These are phyloP conservation scores for Davidsoniella virescens DNA, from an alignment of 2,329 filamentous ascomycete genomes.

Conservation along the genomic window DNA sequence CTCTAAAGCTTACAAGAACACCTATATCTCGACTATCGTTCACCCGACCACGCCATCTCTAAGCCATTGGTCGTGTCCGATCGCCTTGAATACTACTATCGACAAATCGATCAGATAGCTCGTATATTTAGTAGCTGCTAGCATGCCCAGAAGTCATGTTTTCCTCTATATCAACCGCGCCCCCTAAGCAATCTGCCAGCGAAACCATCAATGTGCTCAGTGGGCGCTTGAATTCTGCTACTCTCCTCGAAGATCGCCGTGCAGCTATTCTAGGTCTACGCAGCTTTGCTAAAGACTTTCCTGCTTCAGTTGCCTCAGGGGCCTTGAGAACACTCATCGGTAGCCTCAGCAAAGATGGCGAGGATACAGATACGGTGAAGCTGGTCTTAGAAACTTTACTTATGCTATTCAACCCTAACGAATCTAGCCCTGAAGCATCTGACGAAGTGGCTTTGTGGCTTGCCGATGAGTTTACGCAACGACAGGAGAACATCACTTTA, in stretches of 20 bases:
- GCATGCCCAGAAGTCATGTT: conserved; percentile 28
- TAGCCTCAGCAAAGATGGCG: conserved; percentile 69
- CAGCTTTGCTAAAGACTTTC: conserved; percentile 92
- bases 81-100: too few species aligned
- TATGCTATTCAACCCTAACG: conserved; percentile 68
- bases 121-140: not conserved
- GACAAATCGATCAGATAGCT: too few species aligned
- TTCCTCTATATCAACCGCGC: conserved; percentile 50
- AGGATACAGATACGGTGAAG: conserved; percentile 94
- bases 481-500: conserved; percentile 88
- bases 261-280: conserved; percentile 83
- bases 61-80: not conserved
- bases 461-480: conserved; percentile 93
- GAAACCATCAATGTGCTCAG: conserved; percentile 88
- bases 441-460: conserved; percentile 94
- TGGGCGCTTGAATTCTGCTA: conserved; percentile 72
- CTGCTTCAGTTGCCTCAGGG: conserved; percentile 85
- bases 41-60: not conserved
- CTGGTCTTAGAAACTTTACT: conserved; percentile 86
- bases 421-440: conserved; percentile 71
- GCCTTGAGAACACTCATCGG: conserved; percentile 78
- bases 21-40: too few species aligned
- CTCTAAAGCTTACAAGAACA: too few species aligned
- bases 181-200: conserved; percentile 87
- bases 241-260: conserved; percentile 82